Evolutionary conservation across 768 basidiomycete species (phyloP), one percentile per base, ranked within the genome.

Genomic region (Cystofilobasidium ferigula): DNA sequence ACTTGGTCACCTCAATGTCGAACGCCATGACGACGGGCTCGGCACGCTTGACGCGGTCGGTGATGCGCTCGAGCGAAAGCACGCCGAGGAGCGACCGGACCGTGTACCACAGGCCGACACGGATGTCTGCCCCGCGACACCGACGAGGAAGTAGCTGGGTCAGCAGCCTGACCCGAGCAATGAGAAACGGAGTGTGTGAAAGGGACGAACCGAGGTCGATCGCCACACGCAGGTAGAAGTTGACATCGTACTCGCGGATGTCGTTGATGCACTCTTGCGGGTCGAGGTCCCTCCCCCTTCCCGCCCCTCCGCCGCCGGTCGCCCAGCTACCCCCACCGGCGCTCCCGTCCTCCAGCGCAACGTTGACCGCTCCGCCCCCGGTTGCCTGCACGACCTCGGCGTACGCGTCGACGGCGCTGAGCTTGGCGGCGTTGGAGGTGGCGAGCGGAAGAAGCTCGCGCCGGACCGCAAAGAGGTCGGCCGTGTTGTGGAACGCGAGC

Each of bases 21-120:
- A 81, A 99, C 0, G 95, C 95, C 89, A 99, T 87, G 61, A 99
- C 92, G 48, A 99, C 92, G 0, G 95, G 95, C 73, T 99, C 95
- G 26, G 95, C 92, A 82, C 95, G 92, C 74, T 95, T 94, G 67
- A 98, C 92, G 63, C 90, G 84, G 71, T 93, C 89, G 26, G 79
- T 77, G 64, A 98, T 82, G 54, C 77, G 84, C 42, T 77, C 78
- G 73, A 98, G 84, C 16, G 78, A 78, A 6, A 91, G 89, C 63
- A 86, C 84, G 6, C 92, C 93, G 4, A 84, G 85, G 2, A 82
- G 81, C 70, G 93, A 91, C 5, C 86, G 84, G 61, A 99, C 84
- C 0, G 83, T 81, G 72, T 99, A 99, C 95, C 95, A 99, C n/a
- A 98, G 79, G 58, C 95, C 95, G 61, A 95, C 93, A 57, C 95